Evolutionary conservation across 208 protist genomes (phyloP), one percentile per base, ranked within the genome.

Genomic region (Endotrypanum monterogeii): DNA sequence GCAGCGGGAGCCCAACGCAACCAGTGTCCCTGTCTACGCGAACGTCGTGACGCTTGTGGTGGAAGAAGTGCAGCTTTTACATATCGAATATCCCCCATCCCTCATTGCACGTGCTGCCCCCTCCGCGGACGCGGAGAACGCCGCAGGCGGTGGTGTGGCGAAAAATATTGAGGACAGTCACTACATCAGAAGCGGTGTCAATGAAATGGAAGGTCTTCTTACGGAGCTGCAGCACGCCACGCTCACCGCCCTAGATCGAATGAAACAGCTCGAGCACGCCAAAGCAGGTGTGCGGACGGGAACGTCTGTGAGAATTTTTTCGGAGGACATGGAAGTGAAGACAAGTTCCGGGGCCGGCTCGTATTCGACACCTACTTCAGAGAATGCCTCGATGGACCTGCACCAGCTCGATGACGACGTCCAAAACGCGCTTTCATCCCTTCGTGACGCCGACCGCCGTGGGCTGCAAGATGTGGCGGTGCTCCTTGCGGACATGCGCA

Each of bases 21-120:
- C 37, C 60, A 30, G 11, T 48, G 37, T 44, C 35, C 25, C 50
- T 32, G 66, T 32, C 18, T 50, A 71, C 62, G 61, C 58, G 5
- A 67, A 80, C 20, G 78, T 69, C 3, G 73, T 90, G 11, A 82
- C 66, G 9, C 79, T 90, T 23, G 48, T 71, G 28, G 61, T 86
- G 14, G 76, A 83, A 48, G 52, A 46, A 3, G 56, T 86, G 23
- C 54, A 50, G 2, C 35, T 84, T 8, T 74, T 75, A 16, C 61
- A 54, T 50, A 71, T 90, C 54, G 71, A 81, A 16, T 74, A 80
- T 60, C 83, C 83, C 7, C 55, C 63, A 8, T 6, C 62, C 6
- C 18, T 71, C n/a, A 35, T 80, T 30, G 60, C 69, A 6, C 9
- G 41, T 7, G 44, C 44, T 14, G 28, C 28, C 9, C 18, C 20